Conservation (phyloP, 176 grass and related monocot genomes). For the Canna indica region DNA sequence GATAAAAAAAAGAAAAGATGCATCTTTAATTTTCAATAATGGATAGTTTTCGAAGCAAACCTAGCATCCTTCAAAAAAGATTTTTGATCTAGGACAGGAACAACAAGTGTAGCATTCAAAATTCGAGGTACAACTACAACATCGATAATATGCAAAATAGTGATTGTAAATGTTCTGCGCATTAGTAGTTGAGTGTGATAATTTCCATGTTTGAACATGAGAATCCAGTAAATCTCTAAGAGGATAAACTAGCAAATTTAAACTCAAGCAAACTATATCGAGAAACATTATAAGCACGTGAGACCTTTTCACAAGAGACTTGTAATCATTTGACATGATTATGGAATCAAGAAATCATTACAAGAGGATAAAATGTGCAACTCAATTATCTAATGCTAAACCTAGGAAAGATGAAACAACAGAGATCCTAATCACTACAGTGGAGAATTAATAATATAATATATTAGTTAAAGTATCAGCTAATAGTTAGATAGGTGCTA, state of each 20-base stretch:
- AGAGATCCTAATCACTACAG: too few relatives aligned
- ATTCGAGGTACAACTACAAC: constrained; percentile 84
- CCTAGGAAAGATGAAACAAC: too few relatives aligned
- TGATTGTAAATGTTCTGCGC: constrained; percentile 3
- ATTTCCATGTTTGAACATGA: background rate
- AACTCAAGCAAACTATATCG: background rate
- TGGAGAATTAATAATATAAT: too few relatives aligned
- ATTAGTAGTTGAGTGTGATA: constrained; percentile 11
- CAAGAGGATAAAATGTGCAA: too few relatives aligned
- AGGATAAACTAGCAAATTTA: background rate
- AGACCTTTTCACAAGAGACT: background rate
- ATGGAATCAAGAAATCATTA: too few relatives aligned
- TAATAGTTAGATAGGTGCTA: too few relatives aligned
- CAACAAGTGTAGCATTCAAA: constrained; percentile 83
- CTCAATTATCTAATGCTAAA: too few relatives aligned
- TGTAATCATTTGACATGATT: background rate
- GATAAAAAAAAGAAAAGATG: background rate
- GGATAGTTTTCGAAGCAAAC: constrained; percentile 29
- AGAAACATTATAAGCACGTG: too few relatives aligned
- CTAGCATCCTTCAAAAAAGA: constrained; percentile 98
- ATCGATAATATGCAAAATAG: constrained; percentile 82
- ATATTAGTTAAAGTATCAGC: too few relatives aligned
- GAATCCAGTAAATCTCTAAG: background rate
- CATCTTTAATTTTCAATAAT: background rate
- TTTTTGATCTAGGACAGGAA: constrained; percentile 77